Percentiles rank a stretch among this genome's conserved stretches.
Conservation (phyloP, 495 filamentous ascomycete species). For the Podospora didyma region DNA sequence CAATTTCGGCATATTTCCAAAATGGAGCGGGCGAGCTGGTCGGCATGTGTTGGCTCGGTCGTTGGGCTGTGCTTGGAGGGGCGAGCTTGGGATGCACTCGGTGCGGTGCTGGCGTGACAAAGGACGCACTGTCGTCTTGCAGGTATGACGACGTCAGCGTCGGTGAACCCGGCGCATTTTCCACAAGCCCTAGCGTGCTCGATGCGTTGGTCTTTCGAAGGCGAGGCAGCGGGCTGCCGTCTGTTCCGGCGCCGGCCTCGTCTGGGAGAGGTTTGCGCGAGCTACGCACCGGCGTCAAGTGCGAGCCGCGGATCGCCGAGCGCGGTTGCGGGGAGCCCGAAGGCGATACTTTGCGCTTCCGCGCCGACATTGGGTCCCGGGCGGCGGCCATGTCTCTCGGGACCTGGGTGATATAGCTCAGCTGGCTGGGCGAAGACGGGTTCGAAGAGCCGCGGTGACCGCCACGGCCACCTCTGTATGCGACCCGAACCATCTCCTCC, state of each 20-base stretch:
- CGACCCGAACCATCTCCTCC: constrained; percentile 59
- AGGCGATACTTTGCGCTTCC: constrained; percentile 50
- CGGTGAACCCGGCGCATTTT: constrained; percentile 61
- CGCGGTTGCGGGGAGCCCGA: constrained; percentile 44
- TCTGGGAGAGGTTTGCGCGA: constrained; percentile 49
- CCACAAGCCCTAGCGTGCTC: constrained; percentile 53
- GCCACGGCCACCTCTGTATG: constrained; percentile 50
- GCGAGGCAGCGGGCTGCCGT: constrained; percentile 54
- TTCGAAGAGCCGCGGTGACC: constrained; percentile 54
- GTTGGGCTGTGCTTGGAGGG: constrained; percentile 81
- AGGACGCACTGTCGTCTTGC: constrained; percentile 48
- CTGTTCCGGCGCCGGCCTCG: constrained; percentile 34
- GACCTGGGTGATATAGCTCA: constrained; percentile 46
- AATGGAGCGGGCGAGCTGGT: constrained; percentile 95
- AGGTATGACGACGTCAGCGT: constrained; percentile 61
- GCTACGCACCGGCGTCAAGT: constrained; percentile 57
- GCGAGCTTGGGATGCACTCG: constrained; percentile 79
- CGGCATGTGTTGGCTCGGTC: constrained; percentile 91
- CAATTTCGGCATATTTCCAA: constrained; percentile 80
- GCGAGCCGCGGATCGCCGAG: constrained; percentile 43
- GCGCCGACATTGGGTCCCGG: constrained; percentile 35
- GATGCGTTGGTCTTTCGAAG: constrained; percentile 39
- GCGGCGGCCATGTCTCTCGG: constrained; percentile 45
- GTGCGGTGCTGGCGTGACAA: constrained; percentile 83
- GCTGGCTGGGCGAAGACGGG: constrained; percentile 52